These are phyloP conservation scores for Kalmusia sp. DNA, from an alignment of 2,329 filamentous ascomycete species.

Conservation along the genomic window DNA sequence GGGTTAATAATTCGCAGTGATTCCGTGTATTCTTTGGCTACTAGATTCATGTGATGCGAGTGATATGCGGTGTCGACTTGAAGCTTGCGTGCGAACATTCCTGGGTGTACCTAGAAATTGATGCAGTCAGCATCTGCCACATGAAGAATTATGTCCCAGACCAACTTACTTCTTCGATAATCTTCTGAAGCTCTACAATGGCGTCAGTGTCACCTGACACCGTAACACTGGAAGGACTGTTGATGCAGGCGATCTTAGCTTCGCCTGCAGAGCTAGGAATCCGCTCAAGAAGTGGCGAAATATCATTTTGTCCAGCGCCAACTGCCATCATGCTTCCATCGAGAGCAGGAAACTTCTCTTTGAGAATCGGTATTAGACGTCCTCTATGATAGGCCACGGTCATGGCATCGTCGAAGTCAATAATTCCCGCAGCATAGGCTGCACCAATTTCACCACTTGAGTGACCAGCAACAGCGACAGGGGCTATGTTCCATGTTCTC, in stretches of 20 bases:
- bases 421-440: conserved; percentile 33
- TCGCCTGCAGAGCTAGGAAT: conserved; percentile 13
- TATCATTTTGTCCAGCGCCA: conserved; percentile 21
- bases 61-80: conserved; percentile 57
- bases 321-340: conserved; percentile 32
- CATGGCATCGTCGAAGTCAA: conserved; percentile 29
- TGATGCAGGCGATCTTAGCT: conserved; percentile 39
- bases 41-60: conserved; percentile 31
- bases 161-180: conserved; percentile 41
- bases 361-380: conserved; percentile 26
- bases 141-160: neutral
- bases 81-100: conserved; percentile 49
- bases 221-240: conserved; percentile 52
- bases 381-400: conserved; percentile 35
- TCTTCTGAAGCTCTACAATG: conserved; percentile 41
- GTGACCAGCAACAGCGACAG: conserved; percentile 35
- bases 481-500: conserved; percentile 29
- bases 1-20: conserved; percentile 27
- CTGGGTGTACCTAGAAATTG: conserved; percentile 7
- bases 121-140: neutral
- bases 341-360: conserved; percentile 22
- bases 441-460: conserved; percentile 41
- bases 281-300: conserved; percentile 21
- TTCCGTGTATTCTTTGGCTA: conserved; percentile 31
- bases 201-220: conserved; percentile 54